Evolutionary conservation across 148 eudicot genomes (phyloP).

Genomic region (Vaccinium vitisidaea): DNA sequence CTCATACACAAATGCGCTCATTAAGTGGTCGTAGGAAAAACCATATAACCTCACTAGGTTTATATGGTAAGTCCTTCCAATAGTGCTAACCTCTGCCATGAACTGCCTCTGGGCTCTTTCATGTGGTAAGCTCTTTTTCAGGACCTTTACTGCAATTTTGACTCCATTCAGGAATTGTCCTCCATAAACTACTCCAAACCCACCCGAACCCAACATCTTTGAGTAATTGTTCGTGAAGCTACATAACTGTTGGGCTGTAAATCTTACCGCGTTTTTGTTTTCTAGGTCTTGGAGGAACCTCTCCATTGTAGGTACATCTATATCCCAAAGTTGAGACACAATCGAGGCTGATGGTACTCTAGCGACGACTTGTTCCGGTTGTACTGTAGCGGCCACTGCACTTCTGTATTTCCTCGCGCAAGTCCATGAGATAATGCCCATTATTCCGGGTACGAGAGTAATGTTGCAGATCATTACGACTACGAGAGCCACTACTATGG

Average conservation of each 20-base stretch:
- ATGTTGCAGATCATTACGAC: no score
- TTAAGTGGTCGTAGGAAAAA: not conserved
- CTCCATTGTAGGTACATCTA: constrained; percentile 9
- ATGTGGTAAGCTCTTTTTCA: constrained; percentile 7
- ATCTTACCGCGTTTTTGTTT: constrained; percentile 4
- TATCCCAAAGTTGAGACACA: not conserved
- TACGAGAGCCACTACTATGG: not conserved
- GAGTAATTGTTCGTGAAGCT: constrained; percentile 13
- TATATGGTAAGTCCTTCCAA: constrained; percentile 11
- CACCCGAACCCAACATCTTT: constrained; percentile 22
- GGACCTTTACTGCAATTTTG: constrained; percentile 21
- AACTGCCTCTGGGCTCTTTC: constrained; percentile 23
- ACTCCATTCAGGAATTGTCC: constrained; percentile 27
- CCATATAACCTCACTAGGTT: constrained; percentile 7
- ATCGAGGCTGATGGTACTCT: not conserved
- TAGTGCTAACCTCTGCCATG: constrained; percentile 16
- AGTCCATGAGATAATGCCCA: no score
- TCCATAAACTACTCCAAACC: constrained; percentile 25
- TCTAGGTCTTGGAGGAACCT: constrained; percentile 13
- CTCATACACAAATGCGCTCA: not conserved
- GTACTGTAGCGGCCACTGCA: not conserved
- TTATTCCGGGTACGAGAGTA: no score
- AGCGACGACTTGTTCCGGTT: not conserved
- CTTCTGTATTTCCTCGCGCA: no score
- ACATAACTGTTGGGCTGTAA: not conserved